Evolutionary conservation across 106 monocot species (phyloP), one percentile per base, ranked within the genome.

Genomic region (Iris macrosiphon): DNA sequence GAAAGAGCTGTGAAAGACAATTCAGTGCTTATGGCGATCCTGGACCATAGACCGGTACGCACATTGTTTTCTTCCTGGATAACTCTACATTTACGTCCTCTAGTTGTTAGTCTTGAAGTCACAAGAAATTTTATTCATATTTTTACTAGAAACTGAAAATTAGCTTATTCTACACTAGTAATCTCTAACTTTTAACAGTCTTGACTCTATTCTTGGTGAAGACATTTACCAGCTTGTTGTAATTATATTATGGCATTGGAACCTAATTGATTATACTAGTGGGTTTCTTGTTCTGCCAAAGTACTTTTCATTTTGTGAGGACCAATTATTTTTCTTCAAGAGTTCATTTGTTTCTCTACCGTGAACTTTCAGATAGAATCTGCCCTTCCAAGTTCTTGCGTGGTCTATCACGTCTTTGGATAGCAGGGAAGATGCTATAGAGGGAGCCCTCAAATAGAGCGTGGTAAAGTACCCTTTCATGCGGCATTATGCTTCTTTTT

Each of bases 401-500:
- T 85, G 94, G 62, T 89, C 94, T 54, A 85, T 95, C n/a, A 95
- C 89, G 94, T 95, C 94, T 35, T 75, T 95, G 79, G 89, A 95
- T 63, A 82, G 78, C 34, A 95, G 85, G 79, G 94, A 95, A 79
- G 94, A 95, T 79, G 85, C 94, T 57, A 72, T 95, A 61, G 78
- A 89, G 58, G 94, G 94, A 71, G 73, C 85, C 20, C 85, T 95
- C 14, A 95, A 95, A 52, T 89, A 85, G 50, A 89, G 94, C 75
- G 68, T 95, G 93, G 93, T 94, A 84, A 72, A 69, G 12, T 57
- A 31, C 25, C 53, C 19, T 54, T 76, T 30, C 12, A 0, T 18
- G 2, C 16, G 27, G 11, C 50, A 6, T 50, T 15, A 26, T 50
- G 11, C 5, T 50, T n/a, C n/a, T 7, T 14, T 15, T 50, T 7